phyloP scores from a whole-genome alignment of 805 yeast genomes.

The Metschnikowia gelsemii region DNA sequence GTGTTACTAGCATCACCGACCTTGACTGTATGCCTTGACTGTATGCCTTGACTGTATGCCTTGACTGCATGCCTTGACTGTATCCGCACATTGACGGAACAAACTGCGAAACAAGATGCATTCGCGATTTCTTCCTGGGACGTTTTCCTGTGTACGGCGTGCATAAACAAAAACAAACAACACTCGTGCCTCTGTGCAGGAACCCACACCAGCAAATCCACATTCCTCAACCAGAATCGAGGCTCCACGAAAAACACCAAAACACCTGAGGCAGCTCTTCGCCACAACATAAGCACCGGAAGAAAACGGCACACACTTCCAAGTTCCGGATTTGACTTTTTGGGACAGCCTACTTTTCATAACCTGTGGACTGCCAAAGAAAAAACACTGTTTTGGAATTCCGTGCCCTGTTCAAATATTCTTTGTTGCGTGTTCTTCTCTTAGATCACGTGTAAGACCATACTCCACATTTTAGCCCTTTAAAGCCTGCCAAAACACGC shows the following conservation, averaged over 20 bases:
- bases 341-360: not conserved
- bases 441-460: too few relatives aligned
- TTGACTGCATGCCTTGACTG: too few relatives aligned
- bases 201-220: not conserved
- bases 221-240: not conserved
- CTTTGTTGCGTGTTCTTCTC: too few relatives aligned
- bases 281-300: constrained; percentile 1
- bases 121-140: too few relatives aligned
- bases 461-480: not conserved
- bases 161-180: constrained; percentile 8
- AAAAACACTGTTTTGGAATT: too few relatives aligned
- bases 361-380: not conserved
- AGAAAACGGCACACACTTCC: not conserved
- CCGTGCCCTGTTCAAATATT: too few relatives aligned
- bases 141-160: too few relatives aligned
- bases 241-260: constrained; percentile 1
- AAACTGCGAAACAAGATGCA: not conserved
- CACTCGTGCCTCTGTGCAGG: constrained; percentile 3
- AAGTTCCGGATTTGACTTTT: not conserved
- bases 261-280: not conserved
- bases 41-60: too few relatives aligned
- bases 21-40: too few relatives aligned
- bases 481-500: not conserved
- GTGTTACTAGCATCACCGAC: too few relatives aligned
- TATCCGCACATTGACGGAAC: too few relatives aligned